A percentile compares a stretch with the other conserved stretches of the same genome.
phyloP scores from a whole-genome alignment of 73 alveolate species.

The Symbiodinium natans region DNA sequence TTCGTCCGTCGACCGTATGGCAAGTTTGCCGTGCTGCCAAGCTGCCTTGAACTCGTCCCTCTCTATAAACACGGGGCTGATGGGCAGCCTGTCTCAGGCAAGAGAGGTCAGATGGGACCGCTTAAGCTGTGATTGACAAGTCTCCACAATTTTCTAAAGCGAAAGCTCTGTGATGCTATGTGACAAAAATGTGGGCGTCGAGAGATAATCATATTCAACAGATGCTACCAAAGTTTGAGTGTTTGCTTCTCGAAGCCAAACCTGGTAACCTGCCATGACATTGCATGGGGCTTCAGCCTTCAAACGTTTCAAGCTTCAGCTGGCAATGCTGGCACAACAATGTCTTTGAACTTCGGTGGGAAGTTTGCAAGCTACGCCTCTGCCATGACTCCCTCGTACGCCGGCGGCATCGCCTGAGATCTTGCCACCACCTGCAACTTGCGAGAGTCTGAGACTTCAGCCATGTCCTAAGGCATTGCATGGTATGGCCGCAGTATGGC shows the following conservation, averaged over 20 bases:
- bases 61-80: slow-evolving; percentile 35
- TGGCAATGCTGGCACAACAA: too few relatives aligned
- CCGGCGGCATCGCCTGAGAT: slow-evolving; percentile 69
- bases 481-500: background rate
- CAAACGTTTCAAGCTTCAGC: background rate
- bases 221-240: too few relatives aligned
- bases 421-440: slow-evolving; percentile 44
- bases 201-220: too few relatives aligned
- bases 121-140: background rate
- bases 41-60: slow-evolving; percentile 53
- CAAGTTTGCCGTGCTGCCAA: too few relatives aligned
- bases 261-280: too few relatives aligned
- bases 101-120: background rate
- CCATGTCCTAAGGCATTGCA: background rate
- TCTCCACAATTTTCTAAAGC: too few relatives aligned
- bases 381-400: slow-evolving; percentile 31
- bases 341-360: background rate
- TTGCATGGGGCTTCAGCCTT: too few relatives aligned
- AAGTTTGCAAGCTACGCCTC: background rate
- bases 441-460: background rate
- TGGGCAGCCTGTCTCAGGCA: background rate
- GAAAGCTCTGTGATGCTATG: too few relatives aligned
- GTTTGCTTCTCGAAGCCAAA: too few relatives aligned
- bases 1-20: background rate
- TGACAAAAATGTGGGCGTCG: too few relatives aligned